phyloP scores from a whole-genome alignment of 345 rosid species.

The Heritiera fomes region DNA sequence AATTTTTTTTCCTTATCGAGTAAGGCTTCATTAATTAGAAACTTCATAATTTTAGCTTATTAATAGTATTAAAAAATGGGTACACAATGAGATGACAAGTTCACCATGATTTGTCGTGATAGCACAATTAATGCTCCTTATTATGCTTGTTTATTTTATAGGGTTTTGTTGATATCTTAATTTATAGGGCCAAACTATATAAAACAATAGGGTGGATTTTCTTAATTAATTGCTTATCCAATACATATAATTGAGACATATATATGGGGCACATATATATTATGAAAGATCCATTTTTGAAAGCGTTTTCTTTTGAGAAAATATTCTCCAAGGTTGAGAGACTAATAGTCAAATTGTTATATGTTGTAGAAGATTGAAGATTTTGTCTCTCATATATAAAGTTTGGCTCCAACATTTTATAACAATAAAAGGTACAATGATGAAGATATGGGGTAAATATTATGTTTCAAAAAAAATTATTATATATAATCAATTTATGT shows the following conservation, averaged over 20 bases:
- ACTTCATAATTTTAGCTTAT: too few species aligned
- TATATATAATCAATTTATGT: neutral
- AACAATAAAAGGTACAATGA: neutral
- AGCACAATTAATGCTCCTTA: neutral
- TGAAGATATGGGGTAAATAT: neutral
- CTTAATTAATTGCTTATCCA: neutral
- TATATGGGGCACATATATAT: too few species aligned
- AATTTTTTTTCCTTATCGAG: too few species aligned
- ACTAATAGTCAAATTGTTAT: neutral
- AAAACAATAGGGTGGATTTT: too few species aligned
- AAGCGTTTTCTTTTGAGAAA: neutral
- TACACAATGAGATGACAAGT: neutral
- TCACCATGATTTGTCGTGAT: neutral
- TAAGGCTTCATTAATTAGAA: too few species aligned
- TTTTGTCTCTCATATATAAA: neutral
- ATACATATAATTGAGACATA: neutral
- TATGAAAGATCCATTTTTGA: neutral
- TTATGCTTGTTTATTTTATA: too few species aligned
- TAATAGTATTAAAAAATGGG: too few species aligned
- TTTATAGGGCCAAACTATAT: too few species aligned
- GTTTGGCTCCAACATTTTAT: neutral
- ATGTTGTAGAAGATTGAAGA: neutral
- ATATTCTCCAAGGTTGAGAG: neutral
- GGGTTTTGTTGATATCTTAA: neutral
- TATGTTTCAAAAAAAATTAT: neutral